Base-by-base conservation (phyloP, 192 early-diverging fungal genomes). In the Phycomyces nitens region DNA sequence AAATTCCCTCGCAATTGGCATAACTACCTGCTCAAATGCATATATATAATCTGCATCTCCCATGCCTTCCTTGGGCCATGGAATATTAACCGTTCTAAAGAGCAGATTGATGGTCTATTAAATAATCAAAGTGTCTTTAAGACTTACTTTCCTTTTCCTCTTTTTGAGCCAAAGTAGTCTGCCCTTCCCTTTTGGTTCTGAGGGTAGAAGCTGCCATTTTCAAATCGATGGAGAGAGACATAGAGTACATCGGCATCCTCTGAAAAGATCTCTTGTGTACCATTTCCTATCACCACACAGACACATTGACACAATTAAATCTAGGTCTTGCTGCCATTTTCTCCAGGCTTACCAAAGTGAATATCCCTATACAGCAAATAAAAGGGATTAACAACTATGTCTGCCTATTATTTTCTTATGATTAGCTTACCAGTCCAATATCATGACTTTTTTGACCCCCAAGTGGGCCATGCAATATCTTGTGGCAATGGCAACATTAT, bases 401-500 rank as follows among this genome's bases (percentile, higher is more conserved):
- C 34, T 18, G 27, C 22, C 7, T n/a, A 34, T 34, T 7, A 34
- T 34, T 34, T 34, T 34, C 7, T 34, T 34, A 2, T 34, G 7
- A 34, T 5, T 34, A 34, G 20, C 65, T 73, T 77, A 82, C 82
- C 95, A 98, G 64, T 98, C 95, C 14, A 98, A 65, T 22, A 98
- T 88, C 70, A 98, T 68, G 9, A 97, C 79, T 53, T 80, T 77
- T 38, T 79, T 60, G 12, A 78, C 74, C 20, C 76, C 68, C n/a
- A 77, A 65, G 9, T 77, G 29, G 22, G 50, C 50, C 54, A 85
- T 82, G 6, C 92, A 61, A 34, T 85, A 82, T 22, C 80, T 77
- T 0, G 89, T 78, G 3, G 95, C 92, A 26, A 97, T 84, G 0
- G 92, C 91, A 2, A 97, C 87, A 72, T 97, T 97, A 71, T 96